Evolutionary conservation across 257 asterid genomes (phyloP).

Genomic region (Dorcoceras hygrometricum): DNA sequence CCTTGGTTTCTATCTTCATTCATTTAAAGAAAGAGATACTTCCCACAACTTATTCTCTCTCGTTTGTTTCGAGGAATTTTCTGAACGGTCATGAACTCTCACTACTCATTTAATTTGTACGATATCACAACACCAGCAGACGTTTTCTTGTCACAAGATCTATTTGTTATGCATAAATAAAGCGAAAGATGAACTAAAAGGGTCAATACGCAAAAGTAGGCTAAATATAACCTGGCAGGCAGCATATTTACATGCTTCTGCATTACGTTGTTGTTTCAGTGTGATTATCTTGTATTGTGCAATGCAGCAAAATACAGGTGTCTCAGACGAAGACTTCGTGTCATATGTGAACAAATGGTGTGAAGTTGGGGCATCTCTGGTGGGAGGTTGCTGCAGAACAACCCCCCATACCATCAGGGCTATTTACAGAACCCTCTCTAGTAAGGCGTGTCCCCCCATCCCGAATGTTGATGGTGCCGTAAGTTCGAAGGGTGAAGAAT

Average conservation of each 20-base stretch:
- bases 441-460: slow-evolving; percentile 13
- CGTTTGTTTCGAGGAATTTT: not conserved
- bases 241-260: not conserved
- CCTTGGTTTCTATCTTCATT: not conserved
- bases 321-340: slow-evolving; percentile 67
- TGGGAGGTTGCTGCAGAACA: slow-evolving; percentile 93
- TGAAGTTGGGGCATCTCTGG: slow-evolving; percentile 80
- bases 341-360: slow-evolving; percentile 76
- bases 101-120: not conserved
- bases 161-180: not conserved
- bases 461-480: not conserved
- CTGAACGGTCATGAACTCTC: not conserved
- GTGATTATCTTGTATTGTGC: not conserved
- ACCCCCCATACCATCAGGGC: slow-evolving; percentile 71
- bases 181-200: not conserved
- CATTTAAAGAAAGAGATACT: not conserved
- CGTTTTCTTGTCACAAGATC: not conserved
- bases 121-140: not conserved
- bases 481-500: not conserved
- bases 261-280: not conserved
- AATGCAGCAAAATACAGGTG: slow-evolving; percentile 76
- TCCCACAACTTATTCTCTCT: not conserved
- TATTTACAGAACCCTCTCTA: slow-evolving; percentile 45
- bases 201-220: not conserved
- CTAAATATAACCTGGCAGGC: not conserved